phyloP scores from a whole-genome alignment of 352 stramenopile genomes.

The Phytophthora fragariaefolia region DNA sequence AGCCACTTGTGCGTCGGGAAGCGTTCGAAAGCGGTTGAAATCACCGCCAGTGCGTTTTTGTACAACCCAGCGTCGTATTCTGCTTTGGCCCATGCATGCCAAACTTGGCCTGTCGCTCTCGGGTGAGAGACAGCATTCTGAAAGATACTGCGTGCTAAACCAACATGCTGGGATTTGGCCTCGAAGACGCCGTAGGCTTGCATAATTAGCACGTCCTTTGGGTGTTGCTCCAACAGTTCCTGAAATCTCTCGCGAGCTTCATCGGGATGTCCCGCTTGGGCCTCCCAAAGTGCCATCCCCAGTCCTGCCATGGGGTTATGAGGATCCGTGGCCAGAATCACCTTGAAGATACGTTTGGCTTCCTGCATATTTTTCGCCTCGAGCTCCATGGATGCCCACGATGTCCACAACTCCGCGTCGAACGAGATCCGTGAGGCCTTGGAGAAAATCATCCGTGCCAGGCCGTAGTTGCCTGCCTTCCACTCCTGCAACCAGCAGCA shows the following conservation, averaged over 20 bases:
- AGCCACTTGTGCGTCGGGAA: constrained; percentile 89
- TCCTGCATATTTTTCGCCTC: constrained; percentile 78
- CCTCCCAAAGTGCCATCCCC: constrained; percentile 75
- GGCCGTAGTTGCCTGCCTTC: constrained; percentile 83
- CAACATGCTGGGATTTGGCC: constrained; percentile 71
- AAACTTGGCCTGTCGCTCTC: constrained; percentile 75
- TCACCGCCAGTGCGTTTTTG: constrained; percentile 75
- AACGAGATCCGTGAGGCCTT: constrained; percentile 83
- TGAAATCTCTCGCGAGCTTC: constrained; percentile 70
- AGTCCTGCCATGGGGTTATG: constrained; percentile 73
- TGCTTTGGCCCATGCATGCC: constrained; percentile 87
- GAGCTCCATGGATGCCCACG: constrained; percentile 87
- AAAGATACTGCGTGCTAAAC: constrained; percentile 73
- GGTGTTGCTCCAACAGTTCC: constrained; percentile 55
- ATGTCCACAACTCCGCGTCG: constrained; percentile 79
- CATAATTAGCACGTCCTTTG: constrained; percentile 74
- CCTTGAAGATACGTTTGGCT: constrained; percentile 80
- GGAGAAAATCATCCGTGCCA: constrained; percentile 87
- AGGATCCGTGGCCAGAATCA: constrained; percentile 83
- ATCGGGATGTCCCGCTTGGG: constrained; percentile 58
- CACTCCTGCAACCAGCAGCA: constrained; percentile 57
- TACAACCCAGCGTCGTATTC: constrained; percentile 82
- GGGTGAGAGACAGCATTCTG: constrained; percentile 52
- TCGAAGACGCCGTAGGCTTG: constrained; percentile 83
- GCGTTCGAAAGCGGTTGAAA: constrained; percentile 60